Evolutionary conservation across 306 rosid species (phyloP), one percentile per base, ranked within the genome.

Genomic region (Lupinus albus): DNA sequence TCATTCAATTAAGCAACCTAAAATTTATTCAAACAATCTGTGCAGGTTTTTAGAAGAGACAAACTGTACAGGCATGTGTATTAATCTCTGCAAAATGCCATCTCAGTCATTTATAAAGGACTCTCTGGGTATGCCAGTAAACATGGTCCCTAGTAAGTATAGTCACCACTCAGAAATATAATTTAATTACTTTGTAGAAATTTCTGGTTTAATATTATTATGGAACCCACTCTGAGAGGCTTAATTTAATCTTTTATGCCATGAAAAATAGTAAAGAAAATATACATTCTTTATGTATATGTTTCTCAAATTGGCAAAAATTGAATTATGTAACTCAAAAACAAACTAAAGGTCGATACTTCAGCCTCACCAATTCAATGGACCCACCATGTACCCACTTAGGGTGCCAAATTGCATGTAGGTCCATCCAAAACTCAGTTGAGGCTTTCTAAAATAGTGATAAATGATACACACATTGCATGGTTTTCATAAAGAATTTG

Each of bases 101-200:
- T 80, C 87, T 79, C 97, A 88, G 50, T 54, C 80, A 7, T 91
- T 88, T 72, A 79, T 91, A 46, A 88, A 91, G 76, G 87, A 87
- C 54, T 79, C 97, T 17, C 58, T 91, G 15, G 94, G 97, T 61
- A 47, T 84, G 83, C 85, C 96, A 8, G 78, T 91, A 74, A 85
- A 78, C 82, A 91, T 88, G 97, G 89, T 88, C 33, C 97, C 96
- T 51, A 91, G 96, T 91, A 84, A 78, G 96, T 71, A 49, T 61
- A 20, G 53, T 41, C 25, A 39, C 5, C 47, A 49, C 67, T 17
- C 30, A 25, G 30, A 3, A 32, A 57, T 32, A 57, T 46, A 32
- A 33, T 70, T 32, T 44, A 21, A 44, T 30, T 15, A 65, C 15
- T 65, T 72, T 39, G 13, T 6, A 73, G 41, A 54, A 56, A 46